Evolutionary conservation across 129 eudicot species (phyloP), one percentile per base, ranked within the genome.

Genomic region (Silybum marianum): DNA sequence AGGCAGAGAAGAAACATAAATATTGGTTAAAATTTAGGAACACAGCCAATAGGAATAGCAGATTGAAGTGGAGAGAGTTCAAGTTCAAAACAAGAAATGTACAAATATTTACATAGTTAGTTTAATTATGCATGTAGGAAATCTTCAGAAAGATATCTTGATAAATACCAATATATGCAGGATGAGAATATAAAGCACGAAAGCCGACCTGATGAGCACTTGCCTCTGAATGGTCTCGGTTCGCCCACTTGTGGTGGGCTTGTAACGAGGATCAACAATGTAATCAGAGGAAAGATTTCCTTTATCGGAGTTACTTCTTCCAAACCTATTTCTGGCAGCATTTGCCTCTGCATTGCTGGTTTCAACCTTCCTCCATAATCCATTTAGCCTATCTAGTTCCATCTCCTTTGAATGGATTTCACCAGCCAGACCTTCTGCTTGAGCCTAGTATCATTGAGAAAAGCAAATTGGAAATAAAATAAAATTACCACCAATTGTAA

Each of bases 161-260:
- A 95, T 84, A 72, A 92, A 92, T 71, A 95, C 98, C 79, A 87
- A 72, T 72, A 95, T 71, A 76, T 95, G 98, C 73, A 93, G 85
- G 74, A 86, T 84, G 75, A 93, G 87, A 83, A 95, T 88, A 80
- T 95, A 95, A 77, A 95, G 89, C 80, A 90, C 97, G 68, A 95
- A 94, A 81, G 96, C 95, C 36, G 94, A 95, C 91, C 99, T 95
- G 74, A 95, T 83, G 18, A 95, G 86, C 90, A 93, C 93, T 80
- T 91, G 91, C 73, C 92, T 91, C 81, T 93, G 97, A 72, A 87
- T 78, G 75, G 78, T 84, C 84, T 92, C 97, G n/a, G 51, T 81
- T 46, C 89, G 87, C 51, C 88, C 97, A 83, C 51, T 82, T n/a
- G 54, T 76, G 70, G 90, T 76, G 70, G 90, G 92, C 83, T 89